A percentile compares a stretch with the other conserved stretches of the same genome.
Conservation (phyloP, 331 rosid species). For the Rosa hybrid region DNA sequence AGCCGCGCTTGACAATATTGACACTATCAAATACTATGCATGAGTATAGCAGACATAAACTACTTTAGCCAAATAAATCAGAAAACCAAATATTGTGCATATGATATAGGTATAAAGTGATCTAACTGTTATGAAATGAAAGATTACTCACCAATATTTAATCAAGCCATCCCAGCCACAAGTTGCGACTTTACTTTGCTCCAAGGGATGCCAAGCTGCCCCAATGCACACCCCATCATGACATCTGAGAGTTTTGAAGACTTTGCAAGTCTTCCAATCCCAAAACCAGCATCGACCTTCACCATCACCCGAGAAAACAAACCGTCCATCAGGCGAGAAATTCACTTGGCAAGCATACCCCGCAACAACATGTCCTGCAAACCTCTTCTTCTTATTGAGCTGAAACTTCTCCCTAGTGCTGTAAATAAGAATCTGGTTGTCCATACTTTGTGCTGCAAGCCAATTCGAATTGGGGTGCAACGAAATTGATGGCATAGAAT, state of each 20-base stretch:
- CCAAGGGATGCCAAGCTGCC: slow-evolving; percentile 92
- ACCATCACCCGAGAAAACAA: slow-evolving; percentile 95
- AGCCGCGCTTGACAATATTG: background rate
- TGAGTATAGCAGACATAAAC: background rate
- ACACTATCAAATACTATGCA: background rate
- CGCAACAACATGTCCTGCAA: slow-evolving; percentile 93
- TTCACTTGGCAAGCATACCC: slow-evolving; percentile 97
- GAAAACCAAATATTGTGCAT: slow-evolving; percentile 17
- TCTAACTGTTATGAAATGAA: slow-evolving; percentile 8
- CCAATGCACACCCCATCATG: slow-evolving; percentile 97
- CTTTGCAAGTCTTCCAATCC: slow-evolving; percentile 99
- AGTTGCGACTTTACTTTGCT: slow-evolving; percentile 96
- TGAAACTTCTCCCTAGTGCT: slow-evolving; percentile 98
- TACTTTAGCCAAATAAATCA: background rate
- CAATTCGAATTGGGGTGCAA: slow-evolving; percentile 91
- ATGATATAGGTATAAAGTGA: slow-evolving; percentile 1
- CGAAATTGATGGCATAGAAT: slow-evolving; percentile 94
- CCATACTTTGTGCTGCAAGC: slow-evolving; percentile 99
- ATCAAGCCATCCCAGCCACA: slow-evolving; percentile 99
- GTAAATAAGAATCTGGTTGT: slow-evolving; percentile 94
- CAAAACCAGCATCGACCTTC: slow-evolving; percentile 99
- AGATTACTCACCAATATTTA: slow-evolving; percentile 82
- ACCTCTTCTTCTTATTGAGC: slow-evolving; percentile 96
- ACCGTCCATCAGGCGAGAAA: slow-evolving; percentile 96
- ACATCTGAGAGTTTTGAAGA: slow-evolving; percentile 90